Evolutionary conservation across 2,329 filamentous ascomycete species (phyloP), one percentile per base, ranked within the genome.

Genomic region (Arthrocladium fulminans): DNA sequence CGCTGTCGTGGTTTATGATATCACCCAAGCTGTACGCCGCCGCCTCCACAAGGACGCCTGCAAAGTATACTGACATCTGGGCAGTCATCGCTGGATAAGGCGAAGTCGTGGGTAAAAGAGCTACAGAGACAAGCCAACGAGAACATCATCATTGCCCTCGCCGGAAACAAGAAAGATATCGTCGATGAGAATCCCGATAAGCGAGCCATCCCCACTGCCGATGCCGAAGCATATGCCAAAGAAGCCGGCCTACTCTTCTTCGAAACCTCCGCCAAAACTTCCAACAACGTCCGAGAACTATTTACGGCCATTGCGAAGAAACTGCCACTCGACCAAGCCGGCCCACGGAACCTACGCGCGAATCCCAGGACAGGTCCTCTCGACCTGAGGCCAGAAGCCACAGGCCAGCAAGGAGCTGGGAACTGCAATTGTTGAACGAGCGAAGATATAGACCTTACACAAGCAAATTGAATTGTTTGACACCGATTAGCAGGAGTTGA

Each of bases 221-320:
- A 98, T 60, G 94, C 92, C 57, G 88, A 96, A 70, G 88, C 89
- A 47, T 98, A 98, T 65, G 89, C 92, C 47, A 83, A 82, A 58
- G 92, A 98, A 70, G 88, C 90, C 44, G 88, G 88, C 35, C 79
- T 98, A 4, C 77, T 98, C 47, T 98, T 98, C 76, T 98, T 98
- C 67, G 92, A 98, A 70, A 98, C 92, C 2, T 96, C 89, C 9
- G 92, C 92, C 57, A 98, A 98, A 77, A 95, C 90, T 30, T 85
- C 88, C 50, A 88, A 94, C 71, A 98, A 98, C 61, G 92, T 98
- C 48, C 80, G 83, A 62, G 92, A 97, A 60, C 76, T 98, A 46
- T 98, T 98, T 71, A 96, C 90, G 35, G 88, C 88, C 50, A 97
- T 98, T 65, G 92, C 92, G 54, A 95, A 90, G 83, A 97, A 95